A percentile compares a stretch with the other conserved stretches of the same genome.
Conservation (phyloP, 1,284 basidiomycete genomes). For the Rhodotorula sp. region DNA sequence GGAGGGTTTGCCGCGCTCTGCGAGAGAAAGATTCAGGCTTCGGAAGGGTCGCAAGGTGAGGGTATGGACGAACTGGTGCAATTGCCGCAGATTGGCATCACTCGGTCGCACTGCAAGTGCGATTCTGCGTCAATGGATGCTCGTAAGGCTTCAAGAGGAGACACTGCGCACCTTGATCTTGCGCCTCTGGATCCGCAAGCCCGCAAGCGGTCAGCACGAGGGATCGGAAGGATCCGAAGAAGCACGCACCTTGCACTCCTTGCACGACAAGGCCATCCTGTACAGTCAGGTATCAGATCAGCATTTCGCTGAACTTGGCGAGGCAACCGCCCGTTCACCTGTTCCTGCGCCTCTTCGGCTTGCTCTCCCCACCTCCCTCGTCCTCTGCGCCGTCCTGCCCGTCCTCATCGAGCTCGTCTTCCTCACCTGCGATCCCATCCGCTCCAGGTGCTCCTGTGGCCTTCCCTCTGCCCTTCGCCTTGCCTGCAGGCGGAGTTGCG, state of each 20-base stretch:
- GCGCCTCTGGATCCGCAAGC: conserved; percentile 6
- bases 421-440: too few relatives aligned
- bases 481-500: background rate
- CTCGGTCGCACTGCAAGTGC: conserved; percentile 29
- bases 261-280: conserved; percentile 38
- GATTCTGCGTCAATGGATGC: background rate
- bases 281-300: too few relatives aligned
- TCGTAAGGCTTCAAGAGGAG: too few relatives aligned
- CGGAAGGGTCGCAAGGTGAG: too few relatives aligned
- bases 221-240: too few relatives aligned
- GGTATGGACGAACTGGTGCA: conserved; percentile 19
- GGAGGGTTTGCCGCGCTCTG: conserved; percentile 23
- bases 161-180: conserved; percentile 26
- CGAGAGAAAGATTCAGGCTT: background rate
- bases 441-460: too few relatives aligned
- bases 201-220: background rate
- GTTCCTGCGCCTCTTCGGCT: conserved; percentile 22
- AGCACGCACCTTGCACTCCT: conserved; percentile 34
- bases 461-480: conserved; percentile 1
- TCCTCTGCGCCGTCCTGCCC: background rate
- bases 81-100: conserved; percentile 37
- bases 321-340: background rate
- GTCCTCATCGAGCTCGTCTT: background rate
- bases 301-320: background rate
- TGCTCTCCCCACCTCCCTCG: background rate